Conservation (phyloP, 2,329 filamentous ascomycete species). For the Dactylonectria macrodidyma region DNA sequence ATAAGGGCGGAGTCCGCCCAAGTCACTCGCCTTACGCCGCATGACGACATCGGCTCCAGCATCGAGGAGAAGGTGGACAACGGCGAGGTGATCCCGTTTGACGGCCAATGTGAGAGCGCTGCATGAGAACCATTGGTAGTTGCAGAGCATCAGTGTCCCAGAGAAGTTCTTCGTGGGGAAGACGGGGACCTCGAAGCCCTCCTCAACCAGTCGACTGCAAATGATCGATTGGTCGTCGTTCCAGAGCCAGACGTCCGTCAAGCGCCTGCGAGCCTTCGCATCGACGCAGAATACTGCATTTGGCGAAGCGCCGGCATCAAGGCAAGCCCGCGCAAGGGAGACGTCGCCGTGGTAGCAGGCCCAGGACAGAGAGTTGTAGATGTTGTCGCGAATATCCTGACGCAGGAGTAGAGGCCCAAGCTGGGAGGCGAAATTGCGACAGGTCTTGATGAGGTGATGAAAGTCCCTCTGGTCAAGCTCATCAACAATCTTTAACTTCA, state of each 20-base stretch:
- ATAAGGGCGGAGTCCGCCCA: neutral
- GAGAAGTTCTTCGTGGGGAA: neutral
- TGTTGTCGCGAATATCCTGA: neutral
- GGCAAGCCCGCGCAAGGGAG: neutral
- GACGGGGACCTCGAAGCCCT: neutral
- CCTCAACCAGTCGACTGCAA: neutral
- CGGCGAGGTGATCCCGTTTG: neutral
- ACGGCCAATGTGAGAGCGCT: constrained; percentile 8
- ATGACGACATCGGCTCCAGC: neutral
- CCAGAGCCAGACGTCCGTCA: too few species aligned
- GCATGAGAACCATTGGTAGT: neutral
- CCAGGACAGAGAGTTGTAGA: constrained; percentile 20
- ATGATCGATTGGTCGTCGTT: too few species aligned
- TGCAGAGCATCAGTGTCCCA: neutral
- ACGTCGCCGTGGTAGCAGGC: constrained; percentile 10
- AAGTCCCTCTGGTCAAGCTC: neutral
- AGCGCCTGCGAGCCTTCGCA: too few species aligned
- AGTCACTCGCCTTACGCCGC: neutral
- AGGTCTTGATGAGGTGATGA: neutral
- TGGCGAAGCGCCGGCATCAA: constrained; percentile 1
- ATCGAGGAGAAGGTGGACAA: constrained; percentile 12
- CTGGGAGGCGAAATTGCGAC: neutral
- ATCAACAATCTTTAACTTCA: neutral
- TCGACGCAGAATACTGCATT: neutral
- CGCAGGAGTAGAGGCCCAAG: neutral